A percentile compares a stretch with the other conserved stretches of the same genome.
phyloP scores from a whole-genome alignment of 768 basidiomycete genomes.

The Leccinum imitatum region DNA sequence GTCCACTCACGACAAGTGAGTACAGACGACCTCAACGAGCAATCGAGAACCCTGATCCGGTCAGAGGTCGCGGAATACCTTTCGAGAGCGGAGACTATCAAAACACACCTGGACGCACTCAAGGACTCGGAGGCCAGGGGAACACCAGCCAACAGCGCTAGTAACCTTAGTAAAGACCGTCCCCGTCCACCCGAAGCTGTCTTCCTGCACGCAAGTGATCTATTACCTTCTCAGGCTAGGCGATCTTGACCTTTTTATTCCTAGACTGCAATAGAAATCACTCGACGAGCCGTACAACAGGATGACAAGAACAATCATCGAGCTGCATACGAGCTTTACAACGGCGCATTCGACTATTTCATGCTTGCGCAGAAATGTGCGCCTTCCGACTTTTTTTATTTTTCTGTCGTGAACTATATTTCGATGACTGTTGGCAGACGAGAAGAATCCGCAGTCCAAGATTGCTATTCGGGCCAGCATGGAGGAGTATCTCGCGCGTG shows the following conservation, averaged over 20 bases:
- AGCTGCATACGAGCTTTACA: conserved; percentile 89
- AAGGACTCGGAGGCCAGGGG: neutral
- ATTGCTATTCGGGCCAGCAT: conserved; percentile 80
- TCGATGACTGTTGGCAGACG: conserved; percentile 37
- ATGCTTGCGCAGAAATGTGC: conserved; percentile 92
- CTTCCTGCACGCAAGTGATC: conserved; percentile 16
- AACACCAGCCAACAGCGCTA: neutral
- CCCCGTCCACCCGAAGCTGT: conserved; percentile 19
- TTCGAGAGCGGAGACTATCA: conserved; percentile 84
- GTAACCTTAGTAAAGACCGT: neutral
- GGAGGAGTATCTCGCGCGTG: conserved; percentile 84
- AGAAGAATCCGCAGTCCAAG: conserved; percentile 91
- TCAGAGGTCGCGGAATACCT: conserved; percentile 89
- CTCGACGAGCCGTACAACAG: conserved; percentile 85
- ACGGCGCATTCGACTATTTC: conserved; percentile 94
- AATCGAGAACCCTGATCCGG: conserved; percentile 78
- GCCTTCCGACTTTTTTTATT: neutral
- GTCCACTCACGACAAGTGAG: conserved; percentile 8
- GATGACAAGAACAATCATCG: conserved; percentile 88
- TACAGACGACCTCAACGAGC: conserved; percentile 81
- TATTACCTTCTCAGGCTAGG: too few species aligned
- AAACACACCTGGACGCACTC: conserved; percentile 58
- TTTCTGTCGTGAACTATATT: neutral
- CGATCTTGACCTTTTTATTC: neutral
- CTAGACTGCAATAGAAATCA: conserved; percentile 80